Conservation (phyloP, 805 yeast genomes). For the Saccharomycopsis fermentans region DNA sequence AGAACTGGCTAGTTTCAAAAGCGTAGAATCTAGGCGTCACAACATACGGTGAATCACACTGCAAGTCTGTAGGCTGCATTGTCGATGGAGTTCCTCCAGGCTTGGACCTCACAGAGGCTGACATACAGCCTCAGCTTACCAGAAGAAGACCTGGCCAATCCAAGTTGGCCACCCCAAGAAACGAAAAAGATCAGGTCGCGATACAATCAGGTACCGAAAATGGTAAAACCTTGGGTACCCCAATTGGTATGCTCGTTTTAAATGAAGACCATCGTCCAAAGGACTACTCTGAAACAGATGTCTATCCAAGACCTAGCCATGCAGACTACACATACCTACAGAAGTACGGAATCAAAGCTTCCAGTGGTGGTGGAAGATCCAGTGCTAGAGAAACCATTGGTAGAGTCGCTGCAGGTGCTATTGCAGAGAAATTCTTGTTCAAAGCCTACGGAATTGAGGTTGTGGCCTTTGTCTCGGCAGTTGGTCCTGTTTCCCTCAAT, state of each 20-base stretch:
- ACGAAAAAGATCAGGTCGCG: constrained; percentile 86
- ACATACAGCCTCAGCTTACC: constrained; percentile 90
- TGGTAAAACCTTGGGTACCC: constrained; percentile 88
- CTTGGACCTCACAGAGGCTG: constrained; percentile 69
- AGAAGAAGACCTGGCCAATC: constrained; percentile 98
- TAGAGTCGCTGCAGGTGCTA: constrained; percentile 97
- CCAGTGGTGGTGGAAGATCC: constrained; percentile 96
- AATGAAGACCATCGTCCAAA: constrained; percentile 97
- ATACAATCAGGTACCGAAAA: constrained; percentile 93
- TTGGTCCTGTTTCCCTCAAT: constrained; percentile 71
- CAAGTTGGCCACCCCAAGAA: constrained; percentile 85
- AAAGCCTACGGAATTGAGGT: constrained; percentile 76
- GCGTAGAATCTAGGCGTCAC: constrained; percentile 49
- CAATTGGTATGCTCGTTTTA: constrained; percentile 84
- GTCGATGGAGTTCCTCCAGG: constrained; percentile 99
- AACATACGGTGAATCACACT: constrained; percentile 97
- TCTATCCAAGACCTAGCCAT: constrained; percentile 95
- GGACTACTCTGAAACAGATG: constrained; percentile 91
- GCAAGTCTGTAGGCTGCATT: constrained; percentile 95
- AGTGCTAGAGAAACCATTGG: constrained; percentile 98
- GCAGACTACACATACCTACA: constrained; percentile 90
- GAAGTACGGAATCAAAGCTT: constrained; percentile 88
- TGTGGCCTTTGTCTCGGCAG: constrained; percentile 93
- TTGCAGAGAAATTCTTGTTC: constrained; percentile 83
- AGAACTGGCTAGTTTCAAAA: background rate